A percentile compares a stretch with the other conserved stretches of the same genome.
phyloP scores from a whole-genome alignment of 305 asterid genomes.

The Euphrasia arctica region DNA sequence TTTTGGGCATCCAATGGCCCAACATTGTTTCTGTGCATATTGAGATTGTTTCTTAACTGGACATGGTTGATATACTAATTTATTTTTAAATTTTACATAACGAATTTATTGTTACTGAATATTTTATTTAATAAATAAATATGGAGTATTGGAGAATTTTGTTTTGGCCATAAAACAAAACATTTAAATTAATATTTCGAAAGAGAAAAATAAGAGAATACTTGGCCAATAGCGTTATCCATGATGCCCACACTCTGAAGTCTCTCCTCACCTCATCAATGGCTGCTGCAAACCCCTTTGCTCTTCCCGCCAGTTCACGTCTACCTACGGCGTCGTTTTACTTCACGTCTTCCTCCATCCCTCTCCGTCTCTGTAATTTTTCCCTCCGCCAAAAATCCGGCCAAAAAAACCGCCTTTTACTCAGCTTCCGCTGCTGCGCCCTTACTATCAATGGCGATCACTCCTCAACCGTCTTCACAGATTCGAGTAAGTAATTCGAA shows the following conservation, averaged over 20 bases:
- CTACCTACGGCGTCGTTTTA: slow-evolving; percentile 26
- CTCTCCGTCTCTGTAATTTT: slow-evolving; percentile 11
- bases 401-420: slow-evolving; percentile 21
- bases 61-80: slow-evolving; percentile 1
- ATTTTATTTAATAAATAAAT: background rate
- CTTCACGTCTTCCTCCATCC: slow-evolving; percentile 27
- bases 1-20: slow-evolving; percentile 18
- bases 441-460: slow-evolving; percentile 31
- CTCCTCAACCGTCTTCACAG: slow-evolving; percentile 26
- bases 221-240: background rate
- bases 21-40: slow-evolving; percentile 28
- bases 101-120: no score
- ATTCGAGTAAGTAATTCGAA: slow-evolving; percentile 28
- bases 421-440: slow-evolving; percentile 42
- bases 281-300: slow-evolving; percentile 39
- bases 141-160: background rate
- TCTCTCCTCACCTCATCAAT: slow-evolving; percentile 26
- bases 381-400: slow-evolving; percentile 24
- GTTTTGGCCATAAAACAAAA: no score
- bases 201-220: background rate
- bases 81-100: background rate
- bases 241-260: background rate
- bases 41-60: slow-evolving; percentile 16
- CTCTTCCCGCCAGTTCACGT: slow-evolving; percentile 24
- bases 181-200: background rate